Evolutionary conservation across 176 grass and related monocot species (phyloP), one percentile per base, ranked within the genome.

Genomic region (Cenchrus americanus): DNA sequence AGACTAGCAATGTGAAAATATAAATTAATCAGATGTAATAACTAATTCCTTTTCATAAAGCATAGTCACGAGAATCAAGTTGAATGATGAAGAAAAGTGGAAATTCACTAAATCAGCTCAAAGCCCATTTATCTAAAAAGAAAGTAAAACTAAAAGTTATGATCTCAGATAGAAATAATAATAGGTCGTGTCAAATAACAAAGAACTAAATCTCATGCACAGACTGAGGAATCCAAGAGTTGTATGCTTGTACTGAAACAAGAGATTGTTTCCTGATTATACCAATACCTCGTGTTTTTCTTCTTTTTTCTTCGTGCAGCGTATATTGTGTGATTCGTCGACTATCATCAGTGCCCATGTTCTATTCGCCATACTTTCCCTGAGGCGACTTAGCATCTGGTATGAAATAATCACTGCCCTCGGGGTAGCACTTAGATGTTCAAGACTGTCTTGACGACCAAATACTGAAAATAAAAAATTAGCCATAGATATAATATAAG

Each of bases 271-370:
- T 60, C 66, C 41, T 66, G 21, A 27, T 58, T 37, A 34, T 52
- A 80, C 71, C 55, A 52, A 23, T 87, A 97, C 95, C 90, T 95
- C 91, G 58, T 88, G 66, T 85, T 87, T 93, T 81, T 98, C 91
- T 88, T 14, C 23, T 30, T 85, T 84, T 79, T 73, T 84, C 82
- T 77, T 86, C 54, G 92, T 95, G 87, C 95, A 98, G 58, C 95
- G 95, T 88, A 98, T 81, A 72, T 98, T 98, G 73, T 98, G 95
- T 24, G 95, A 98, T 93, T 98, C 95, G 83, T 98, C 95, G 81
- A 95, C 55, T 73, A 98, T 95, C 91, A 98, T 89, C 83, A 98
- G 67, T 77, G 90, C 93, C 95, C 95, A 98, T 58, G 87, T 82
- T 79, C 83, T 89, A 70, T 77, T 82, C 50, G 80, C 42, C 91